Percentiles rank a stretch among this genome's conserved stretches.
Evolutionary conservation across 306 rosid genomes (phyloP).

Genomic region (Ormosia emarginata): DNA sequence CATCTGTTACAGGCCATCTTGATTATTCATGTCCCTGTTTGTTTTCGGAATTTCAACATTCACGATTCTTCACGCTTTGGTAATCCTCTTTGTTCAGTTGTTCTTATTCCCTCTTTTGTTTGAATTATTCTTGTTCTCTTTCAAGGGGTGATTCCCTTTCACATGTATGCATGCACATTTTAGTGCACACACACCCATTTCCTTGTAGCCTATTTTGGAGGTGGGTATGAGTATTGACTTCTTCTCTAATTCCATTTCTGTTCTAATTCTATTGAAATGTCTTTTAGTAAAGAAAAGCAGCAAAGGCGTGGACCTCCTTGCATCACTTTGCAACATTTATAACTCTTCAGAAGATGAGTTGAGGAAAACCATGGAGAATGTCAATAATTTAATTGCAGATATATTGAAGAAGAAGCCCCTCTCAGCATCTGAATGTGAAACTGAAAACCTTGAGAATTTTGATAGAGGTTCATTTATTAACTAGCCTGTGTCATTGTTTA

Average conservation of each 20-base stretch:
- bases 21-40: slow-evolving; percentile 78
- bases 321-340: slow-evolving; percentile 78
- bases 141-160: neutral
- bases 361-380: slow-evolving; percentile 75
- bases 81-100: slow-evolving; percentile 29
- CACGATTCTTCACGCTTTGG: slow-evolving; percentile 71
- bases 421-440: slow-evolving; percentile 67
- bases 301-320: slow-evolving; percentile 82
- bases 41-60: slow-evolving; percentile 64
- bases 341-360: slow-evolving; percentile 84
- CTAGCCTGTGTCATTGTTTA: neutral
- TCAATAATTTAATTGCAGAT: slow-evolving; percentile 67
- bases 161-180: neutral
- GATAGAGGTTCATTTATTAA: slow-evolving; percentile 55
- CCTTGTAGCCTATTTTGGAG: neutral
- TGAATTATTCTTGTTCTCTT: neutral
- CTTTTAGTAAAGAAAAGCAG: slow-evolving; percentile 64
- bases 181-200: neutral
- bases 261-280: slow-evolving; percentile 25
- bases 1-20: slow-evolving; percentile 74
- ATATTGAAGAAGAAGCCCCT: slow-evolving; percentile 77
- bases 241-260: neutral
- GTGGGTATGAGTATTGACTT: slow-evolving; percentile 1
- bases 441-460: slow-evolving; percentile 62
- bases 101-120: neutral